phyloP scores from a whole-genome alignment of 208 protist species.

The Wallacemonas sp. region DNA sequence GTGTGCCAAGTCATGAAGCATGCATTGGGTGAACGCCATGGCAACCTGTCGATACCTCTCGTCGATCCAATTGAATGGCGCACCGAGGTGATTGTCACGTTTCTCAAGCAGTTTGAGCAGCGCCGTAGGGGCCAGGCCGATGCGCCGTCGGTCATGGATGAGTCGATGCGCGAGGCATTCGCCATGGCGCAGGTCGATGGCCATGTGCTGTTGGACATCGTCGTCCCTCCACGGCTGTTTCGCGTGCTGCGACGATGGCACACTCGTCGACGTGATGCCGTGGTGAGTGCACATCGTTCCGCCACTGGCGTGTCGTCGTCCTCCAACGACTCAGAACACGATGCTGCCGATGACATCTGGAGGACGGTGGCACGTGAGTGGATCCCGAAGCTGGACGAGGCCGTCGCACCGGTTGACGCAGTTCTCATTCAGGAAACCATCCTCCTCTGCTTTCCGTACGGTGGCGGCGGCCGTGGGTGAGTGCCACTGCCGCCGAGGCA shows the following conservation, averaged over 20 bases:
- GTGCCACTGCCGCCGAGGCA: neutral
- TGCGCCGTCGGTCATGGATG: conserved; percentile 42
- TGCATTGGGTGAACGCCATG: conserved; percentile 48
- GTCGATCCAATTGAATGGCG: conserved; percentile 66
- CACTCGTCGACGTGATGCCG: conserved; percentile 48
- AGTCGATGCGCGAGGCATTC: conserved; percentile 69
- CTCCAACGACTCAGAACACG: neutral
- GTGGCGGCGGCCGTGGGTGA: conserved; percentile 4
- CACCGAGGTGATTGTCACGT: conserved; percentile 61
- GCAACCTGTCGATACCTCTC: conserved; percentile 33
- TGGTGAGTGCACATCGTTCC: neutral
- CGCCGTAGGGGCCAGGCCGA: neutral
- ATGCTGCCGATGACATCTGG: neutral
- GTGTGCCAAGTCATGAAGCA: conserved; percentile 18
- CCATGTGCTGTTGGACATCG: conserved; percentile 64
- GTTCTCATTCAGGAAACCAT: conserved; percentile 78
- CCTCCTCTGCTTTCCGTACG: conserved; percentile 77
- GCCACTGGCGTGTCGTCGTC: neutral
- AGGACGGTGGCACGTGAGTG: neutral
- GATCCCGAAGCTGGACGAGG: conserved; percentile 33
- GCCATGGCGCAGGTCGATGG: conserved; percentile 55
- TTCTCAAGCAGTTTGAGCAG: conserved; percentile 45
- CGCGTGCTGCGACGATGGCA: conserved; percentile 82
- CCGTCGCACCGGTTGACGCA: conserved; percentile 34
- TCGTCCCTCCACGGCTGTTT: conserved; percentile 64